Conservation (phyloP, 306 rosid genomes). For the Cicer arietinum region DNA sequence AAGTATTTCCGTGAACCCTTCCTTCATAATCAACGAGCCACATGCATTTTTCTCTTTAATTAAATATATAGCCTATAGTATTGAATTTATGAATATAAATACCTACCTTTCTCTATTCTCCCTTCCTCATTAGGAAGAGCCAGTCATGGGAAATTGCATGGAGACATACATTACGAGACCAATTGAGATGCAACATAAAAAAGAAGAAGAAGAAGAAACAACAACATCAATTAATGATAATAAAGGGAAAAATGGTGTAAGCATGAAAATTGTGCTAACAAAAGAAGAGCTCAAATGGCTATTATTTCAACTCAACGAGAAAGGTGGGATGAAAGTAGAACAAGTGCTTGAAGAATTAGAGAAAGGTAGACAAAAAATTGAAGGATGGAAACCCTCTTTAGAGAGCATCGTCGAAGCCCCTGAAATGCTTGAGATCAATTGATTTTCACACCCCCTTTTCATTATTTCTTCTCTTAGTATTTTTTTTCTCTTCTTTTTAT, state of each 20-base stretch:
- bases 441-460: constrained; percentile 4
- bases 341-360: constrained; percentile 62
- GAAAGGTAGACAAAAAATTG: constrained; percentile 54
- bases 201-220: constrained; percentile 31
- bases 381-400: constrained; percentile 88
- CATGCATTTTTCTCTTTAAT: constrained; percentile 27
- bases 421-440: constrained; percentile 60
- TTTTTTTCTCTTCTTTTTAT: background rate
- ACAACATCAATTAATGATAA: constrained; percentile 17
- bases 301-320: constrained; percentile 58
- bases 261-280: constrained; percentile 76
- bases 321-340: constrained; percentile 59
- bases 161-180: constrained; percentile 48
- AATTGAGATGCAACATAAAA: constrained; percentile 32
- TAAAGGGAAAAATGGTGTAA: constrained; percentile 43
- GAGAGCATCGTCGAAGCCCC: constrained; percentile 80
- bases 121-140: background rate
- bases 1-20: constrained; percentile 45
- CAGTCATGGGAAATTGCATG: constrained; percentile 81
- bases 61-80: background rate
- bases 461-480: background rate
- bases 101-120: constrained; percentile 13
- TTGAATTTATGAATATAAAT: constrained; percentile 36
- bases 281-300: constrained; percentile 80
- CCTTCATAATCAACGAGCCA: constrained; percentile 5